phyloP scores from a whole-genome alignment of 2,329 filamentous ascomycete genomes.

The Arthrobotrys iridis region DNA sequence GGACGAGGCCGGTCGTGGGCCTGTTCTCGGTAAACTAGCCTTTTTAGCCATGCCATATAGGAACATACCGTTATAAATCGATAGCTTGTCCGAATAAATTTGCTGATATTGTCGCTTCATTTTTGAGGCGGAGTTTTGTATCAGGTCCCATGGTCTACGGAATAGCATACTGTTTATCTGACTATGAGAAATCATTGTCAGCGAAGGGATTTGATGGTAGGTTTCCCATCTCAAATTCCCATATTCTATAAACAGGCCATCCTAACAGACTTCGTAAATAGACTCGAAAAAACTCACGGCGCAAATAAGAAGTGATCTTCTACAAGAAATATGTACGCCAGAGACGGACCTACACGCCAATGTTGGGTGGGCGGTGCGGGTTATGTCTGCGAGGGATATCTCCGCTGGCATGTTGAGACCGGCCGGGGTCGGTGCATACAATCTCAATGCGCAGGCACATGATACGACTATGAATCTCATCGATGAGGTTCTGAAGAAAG shows the following conservation, averaged over 20 bases:
- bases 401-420: constrained; percentile 78
- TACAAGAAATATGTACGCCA: constrained; percentile 62
- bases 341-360: constrained; percentile 62
- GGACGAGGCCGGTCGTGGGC: constrained; percentile 64
- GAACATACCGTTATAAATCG: neutral
- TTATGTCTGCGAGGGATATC: constrained; percentile 86
- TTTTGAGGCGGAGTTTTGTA: neutral
- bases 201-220: constrained; percentile 69
- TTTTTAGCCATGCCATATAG: neutral
- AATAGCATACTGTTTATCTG: constrained; percentile 67
- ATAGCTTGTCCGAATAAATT: neutral
- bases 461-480: constrained; percentile 78
- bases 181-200: constrained; percentile 55
- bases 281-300: constrained; percentile 93
- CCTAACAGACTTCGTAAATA: constrained; percentile 80
- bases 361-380: constrained; percentile 84
- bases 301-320: constrained; percentile 77
- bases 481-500: constrained; percentile 75
- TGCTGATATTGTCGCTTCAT: constrained; percentile 4
- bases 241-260: constrained; percentile 66
- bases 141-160: constrained; percentile 77
- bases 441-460: constrained; percentile 82
- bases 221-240: constrained; percentile 64
- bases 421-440: constrained; percentile 67
- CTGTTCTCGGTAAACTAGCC: constrained; percentile 68